Conservation (phyloP, 1,284 basidiomycete species). For the Schizopora paradoxa region DNA sequence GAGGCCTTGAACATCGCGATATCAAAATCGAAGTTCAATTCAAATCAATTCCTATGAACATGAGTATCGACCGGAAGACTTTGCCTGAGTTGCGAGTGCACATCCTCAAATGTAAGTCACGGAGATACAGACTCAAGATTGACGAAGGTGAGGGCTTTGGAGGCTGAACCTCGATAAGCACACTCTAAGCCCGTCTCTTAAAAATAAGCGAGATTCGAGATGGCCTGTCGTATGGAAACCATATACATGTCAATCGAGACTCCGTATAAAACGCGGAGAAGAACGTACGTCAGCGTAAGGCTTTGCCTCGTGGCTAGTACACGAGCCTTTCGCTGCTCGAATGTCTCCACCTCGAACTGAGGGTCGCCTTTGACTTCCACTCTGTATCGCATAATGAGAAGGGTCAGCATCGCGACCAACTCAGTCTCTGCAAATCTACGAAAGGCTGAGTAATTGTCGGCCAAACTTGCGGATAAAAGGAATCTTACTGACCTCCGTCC, state of each 20-base stretch:
- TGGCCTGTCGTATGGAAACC: slow-evolving; percentile 11
- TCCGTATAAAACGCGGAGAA: neutral
- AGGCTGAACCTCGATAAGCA: too few relatives aligned
- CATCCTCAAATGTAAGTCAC: too few relatives aligned
- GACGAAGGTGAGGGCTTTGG: too few relatives aligned
- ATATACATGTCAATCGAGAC: neutral
- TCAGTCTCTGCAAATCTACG: slow-evolving; percentile 18
- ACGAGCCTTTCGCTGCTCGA: slow-evolving; percentile 26
- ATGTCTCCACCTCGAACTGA: slow-evolving; percentile 27
- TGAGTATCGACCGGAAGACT: too few relatives aligned
- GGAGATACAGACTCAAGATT: too few relatives aligned
- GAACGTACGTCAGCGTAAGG: slow-evolving; percentile 24
- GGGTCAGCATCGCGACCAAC: slow-evolving; percentile 10
- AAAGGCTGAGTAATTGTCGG: too few relatives aligned
- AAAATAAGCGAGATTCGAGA: slow-evolving; percentile 14
- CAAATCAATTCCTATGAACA: too few relatives aligned
- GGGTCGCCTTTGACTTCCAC: slow-evolving; percentile 28
- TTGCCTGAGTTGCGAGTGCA: too few relatives aligned
- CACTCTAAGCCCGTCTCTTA: too few relatives aligned
- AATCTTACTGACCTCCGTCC: slow-evolving; percentile 10
- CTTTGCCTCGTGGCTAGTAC: slow-evolving; percentile 22
- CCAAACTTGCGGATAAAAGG: neutral
- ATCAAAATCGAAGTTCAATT: too few relatives aligned
- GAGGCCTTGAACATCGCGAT: too few relatives aligned
- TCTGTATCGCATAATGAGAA: slow-evolving; percentile 12